Base-by-base conservation (phyloP, 495 filamentous ascomycete genomes). In the Aspergillus biplanus region DNA sequence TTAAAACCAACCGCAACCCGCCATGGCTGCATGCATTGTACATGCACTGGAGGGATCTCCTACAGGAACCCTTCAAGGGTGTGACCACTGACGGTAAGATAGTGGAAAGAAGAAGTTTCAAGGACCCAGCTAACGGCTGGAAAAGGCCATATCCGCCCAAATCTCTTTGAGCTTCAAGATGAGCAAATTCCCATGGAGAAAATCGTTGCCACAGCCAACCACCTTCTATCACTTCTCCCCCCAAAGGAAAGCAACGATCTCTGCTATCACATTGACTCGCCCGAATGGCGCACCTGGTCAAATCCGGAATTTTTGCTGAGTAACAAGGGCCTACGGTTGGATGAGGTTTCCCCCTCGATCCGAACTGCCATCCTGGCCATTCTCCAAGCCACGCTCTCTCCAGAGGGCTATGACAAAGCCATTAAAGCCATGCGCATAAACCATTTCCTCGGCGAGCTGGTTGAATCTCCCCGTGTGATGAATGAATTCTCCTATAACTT, bases 401-500 rank as follows among this genome's bases (percentile, higher is more conserved):
- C 83, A 0, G 85, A 87, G 65, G 90, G 90, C 44, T 93, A 92
- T 75, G 76, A 80, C 33, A 92, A 92, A 65, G 88, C 88, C 59
- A 68, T 86, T 39, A 81, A 71, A 16, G 88, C 88, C 6, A 91
- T 91, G 86, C 85, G 86, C 69, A 90, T 89, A 72, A 93, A 93
- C 76, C 85, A 87, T 65, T 93, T 92, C 79, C 83, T 93, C 4
- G 90, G 90, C 61, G 82, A 89, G 52, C 78, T 93, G 7, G 85
- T 88, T 33, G 67, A 82, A 34, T 82, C 85, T 6, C 80, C 82
- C 0, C 70, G 72, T 15, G 83, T 93, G 34, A 86, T 90, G 79
- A 92, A 91, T 76, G 84, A 90, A 69, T 80, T 85, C 75, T 87
- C 84, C 49, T 93, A 92, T 80, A 91, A 92, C 75, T 89, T 92